Conservation (phyloP, 495 filamentous ascomycete species). For the Usnea hakonensis region DNA sequence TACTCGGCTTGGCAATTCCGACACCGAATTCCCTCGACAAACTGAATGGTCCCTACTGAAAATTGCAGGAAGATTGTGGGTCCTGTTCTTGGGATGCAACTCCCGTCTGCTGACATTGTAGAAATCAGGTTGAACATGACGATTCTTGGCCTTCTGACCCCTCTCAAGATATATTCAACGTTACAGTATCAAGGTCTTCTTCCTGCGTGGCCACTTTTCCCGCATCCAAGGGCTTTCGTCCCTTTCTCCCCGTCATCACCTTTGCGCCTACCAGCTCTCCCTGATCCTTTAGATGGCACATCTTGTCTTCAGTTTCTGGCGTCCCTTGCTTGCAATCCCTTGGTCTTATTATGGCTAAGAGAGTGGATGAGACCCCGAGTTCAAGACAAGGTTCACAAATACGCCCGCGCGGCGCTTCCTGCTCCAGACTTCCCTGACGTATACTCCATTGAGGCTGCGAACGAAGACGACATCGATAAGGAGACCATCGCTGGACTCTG, state of each 20-base stretch:
- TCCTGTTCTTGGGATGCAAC: not conserved
- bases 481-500: conserved; percentile 18
- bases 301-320: conserved; percentile 20
- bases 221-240: conserved; percentile 32
- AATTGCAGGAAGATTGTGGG: not conserved
- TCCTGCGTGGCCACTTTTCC: conserved; percentile 19
- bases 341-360: conserved; percentile 31
- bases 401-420: conserved; percentile 39
- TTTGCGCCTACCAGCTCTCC: conserved; percentile 31
- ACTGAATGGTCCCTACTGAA: not conserved
- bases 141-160: conserved; percentile 35
- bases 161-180: conserved; percentile 42
- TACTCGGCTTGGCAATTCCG: not conserved
- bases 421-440: conserved; percentile 39
- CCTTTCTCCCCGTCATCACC: conserved; percentile 34
- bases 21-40: not conserved
- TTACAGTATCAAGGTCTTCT: conserved; percentile 43
- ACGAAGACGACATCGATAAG: conserved; percentile 37
- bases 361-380: conserved; percentile 37
- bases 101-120: not conserved
- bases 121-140: conserved; percentile 12
- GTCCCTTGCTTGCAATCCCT: conserved; percentile 31
- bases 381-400: conserved; percentile 38
- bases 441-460: conserved; percentile 40
- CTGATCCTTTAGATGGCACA: conserved; percentile 7